Base-by-base conservation (phyloP, 192 early-diverging fungal genomes). In the Linnemannia schmuckeri region DNA sequence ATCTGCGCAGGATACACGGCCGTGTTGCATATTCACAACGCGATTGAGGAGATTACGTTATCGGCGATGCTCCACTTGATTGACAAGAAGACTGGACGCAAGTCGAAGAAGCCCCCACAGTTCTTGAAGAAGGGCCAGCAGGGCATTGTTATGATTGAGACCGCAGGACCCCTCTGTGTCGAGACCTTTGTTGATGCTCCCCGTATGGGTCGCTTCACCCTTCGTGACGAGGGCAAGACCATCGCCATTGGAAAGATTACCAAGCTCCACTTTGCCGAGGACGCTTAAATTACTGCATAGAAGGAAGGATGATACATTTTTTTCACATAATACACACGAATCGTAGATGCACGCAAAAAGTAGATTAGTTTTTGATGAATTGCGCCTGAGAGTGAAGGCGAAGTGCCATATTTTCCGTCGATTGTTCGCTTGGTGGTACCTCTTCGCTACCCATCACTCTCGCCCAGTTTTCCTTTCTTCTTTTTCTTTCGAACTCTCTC, bases 131-230 rank as follows among this genome's bases (percentile, higher is more conserved):
- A 97, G 82, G 96, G 96, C 52, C 96, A 98, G 80, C 93, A 93
- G 47, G 95, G 93, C 77, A 97, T 98, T 90, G 98, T 94, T 20
- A 91, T 95, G 74, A 93, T 99, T 66, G 95, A 97, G 89, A 92
- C 93, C 24, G 74, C 90, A 70, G 93, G 93, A 72, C 91, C 95
- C 15, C 89, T 99, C 30, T 98, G 97, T 80, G 88, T 98, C 15
- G 99, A 99, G 87, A 91, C 94, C 38, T 99, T 95, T 89, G 90
- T 91, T 24, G 95, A 97, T 35, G 95, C 96, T 75, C 95, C 96
- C 57, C 97, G 98, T 83, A 89, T 99, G 15, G 99, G 99, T 54
- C 94, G 99, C 70, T 99, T 99, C 90, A 99, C 98, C n/a, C 91
- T 99, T 38, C 95, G 99, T 81, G 98, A 99, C 83, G 98, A 99